phyloP scores from a whole-genome alignment of 2,329 filamentous ascomycete species.

The Claviceps sorghi region DNA sequence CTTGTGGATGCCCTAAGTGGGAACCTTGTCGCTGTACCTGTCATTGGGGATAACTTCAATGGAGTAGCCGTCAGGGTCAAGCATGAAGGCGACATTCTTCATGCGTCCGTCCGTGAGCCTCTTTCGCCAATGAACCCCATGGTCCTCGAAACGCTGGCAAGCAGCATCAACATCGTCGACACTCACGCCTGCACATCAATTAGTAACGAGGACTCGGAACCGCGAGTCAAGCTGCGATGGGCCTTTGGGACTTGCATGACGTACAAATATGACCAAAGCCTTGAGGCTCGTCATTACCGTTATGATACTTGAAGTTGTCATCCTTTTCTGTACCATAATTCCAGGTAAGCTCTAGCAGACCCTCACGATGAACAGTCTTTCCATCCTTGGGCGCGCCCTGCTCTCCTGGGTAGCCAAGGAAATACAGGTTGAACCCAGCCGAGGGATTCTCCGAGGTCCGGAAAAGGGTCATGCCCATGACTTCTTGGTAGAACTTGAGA shows the following conservation, averaged over 20 bases:
- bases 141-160: conserved; percentile 69
- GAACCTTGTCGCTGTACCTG: conserved; percentile 19
- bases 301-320: conserved; percentile 69
- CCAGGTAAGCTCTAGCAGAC: conserved; percentile 82
- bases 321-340: conserved; percentile 76
- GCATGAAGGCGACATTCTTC: conserved; percentile 85
- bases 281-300: conserved; percentile 81
- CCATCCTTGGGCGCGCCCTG: conserved; percentile 38
- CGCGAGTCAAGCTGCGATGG: background rate
- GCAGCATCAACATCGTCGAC: conserved; percentile 85
- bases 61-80: conserved; percentile 84
- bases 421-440: conserved; percentile 78
- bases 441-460: conserved; percentile 55
- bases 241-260: conserved; percentile 15
- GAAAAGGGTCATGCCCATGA: conserved; percentile 75
- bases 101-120: conserved; percentile 79
- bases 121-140: conserved; percentile 88
- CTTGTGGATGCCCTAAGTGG: background rate
- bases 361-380: conserved; percentile 55
- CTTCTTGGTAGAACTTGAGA: conserved; percentile 68
- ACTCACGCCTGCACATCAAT: conserved; percentile 42
- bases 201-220: conserved; percentile 5
- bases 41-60: conserved; percentile 65
- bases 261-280: conserved; percentile 88
- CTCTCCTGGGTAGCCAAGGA: conserved; percentile 61